A percentile compares a stretch with the other conserved stretches of the same genome.
These are phyloP conservation scores for Acanthamoeba sp. DNA, from an alignment of 208 protist genomes.

Conservation along the genomic window DNA sequence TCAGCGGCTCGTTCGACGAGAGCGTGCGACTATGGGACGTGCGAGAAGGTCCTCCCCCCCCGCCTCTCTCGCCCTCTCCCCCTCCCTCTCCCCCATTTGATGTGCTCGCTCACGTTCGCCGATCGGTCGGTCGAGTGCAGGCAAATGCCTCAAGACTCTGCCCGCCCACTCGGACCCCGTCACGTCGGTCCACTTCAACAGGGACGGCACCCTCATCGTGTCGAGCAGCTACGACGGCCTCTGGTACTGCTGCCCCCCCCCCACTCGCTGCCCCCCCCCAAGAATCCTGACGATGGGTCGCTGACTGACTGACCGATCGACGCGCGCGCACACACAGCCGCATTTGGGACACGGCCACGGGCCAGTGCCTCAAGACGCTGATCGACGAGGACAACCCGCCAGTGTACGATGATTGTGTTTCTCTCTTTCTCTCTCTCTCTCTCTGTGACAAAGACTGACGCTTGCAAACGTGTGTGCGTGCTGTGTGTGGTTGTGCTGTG, in stretches of 20 bases:
- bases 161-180: constrained; percentile 92
- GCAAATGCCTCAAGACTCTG: constrained; percentile 86
- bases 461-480: not conserved
- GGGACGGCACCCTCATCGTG: constrained; percentile 91
- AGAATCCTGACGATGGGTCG: not conserved
- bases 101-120: not conserved
- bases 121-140: constrained; percentile 53
- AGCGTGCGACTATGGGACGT: constrained; percentile 91
- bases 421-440: no score
- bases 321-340: constrained; percentile 76
- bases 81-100: no score
- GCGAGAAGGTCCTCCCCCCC: constrained; percentile 64
- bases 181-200: constrained; percentile 90
- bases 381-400: constrained; percentile 87
- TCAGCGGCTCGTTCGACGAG: constrained; percentile 92
- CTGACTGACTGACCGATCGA: not conserved
- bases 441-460: no score
- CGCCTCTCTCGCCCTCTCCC: not conserved
- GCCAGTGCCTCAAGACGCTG: constrained; percentile 91
- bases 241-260: constrained; percentile 75
- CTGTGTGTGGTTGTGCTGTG: not conserved
- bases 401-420: no score
- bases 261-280: not conserved
- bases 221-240: constrained; percentile 90
- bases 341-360: constrained; percentile 91